Evolutionary conservation across 495 filamentous ascomycete species (phyloP).

Genomic region (Daldinia vernicosa): DNA sequence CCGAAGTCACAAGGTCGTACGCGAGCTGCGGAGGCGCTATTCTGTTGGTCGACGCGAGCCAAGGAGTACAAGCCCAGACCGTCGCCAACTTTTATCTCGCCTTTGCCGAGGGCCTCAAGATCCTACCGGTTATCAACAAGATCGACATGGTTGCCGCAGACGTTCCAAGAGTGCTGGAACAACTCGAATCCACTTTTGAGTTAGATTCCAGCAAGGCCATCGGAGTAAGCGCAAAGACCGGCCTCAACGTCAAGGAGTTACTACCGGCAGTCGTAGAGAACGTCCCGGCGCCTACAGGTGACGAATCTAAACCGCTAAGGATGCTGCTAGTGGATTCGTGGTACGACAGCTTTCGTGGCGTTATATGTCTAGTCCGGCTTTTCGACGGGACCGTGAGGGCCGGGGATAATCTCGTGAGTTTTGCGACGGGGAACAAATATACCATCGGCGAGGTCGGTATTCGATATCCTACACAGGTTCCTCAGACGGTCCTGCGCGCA

Average conservation of each 20-base stretch:
- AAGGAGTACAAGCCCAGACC: slow-evolving; percentile 92
- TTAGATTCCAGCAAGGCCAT: slow-evolving; percentile 83
- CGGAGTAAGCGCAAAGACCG: slow-evolving; percentile 92
- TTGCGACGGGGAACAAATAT: slow-evolving; percentile 87
- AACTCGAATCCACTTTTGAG: slow-evolving; percentile 87
- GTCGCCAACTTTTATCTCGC: slow-evolving; percentile 98
- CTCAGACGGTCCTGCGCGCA: slow-evolving; percentile 80
- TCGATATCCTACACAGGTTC: slow-evolving; percentile 88
- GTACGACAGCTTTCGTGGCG: slow-evolving; percentile 95
- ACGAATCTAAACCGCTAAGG: slow-evolving; percentile 72
- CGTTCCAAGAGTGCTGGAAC: slow-evolving; percentile 80
- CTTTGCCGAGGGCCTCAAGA: slow-evolving; percentile 84
- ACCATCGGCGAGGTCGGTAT: slow-evolving; percentile 96
- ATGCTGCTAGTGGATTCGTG: slow-evolving; percentile 95
- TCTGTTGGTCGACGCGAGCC: slow-evolving; percentile 90
- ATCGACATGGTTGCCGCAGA: slow-evolving; percentile 91
- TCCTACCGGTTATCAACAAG: slow-evolving; percentile 96
- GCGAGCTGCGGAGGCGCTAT: slow-evolving; percentile 94
- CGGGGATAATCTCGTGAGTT: slow-evolving; percentile 83
- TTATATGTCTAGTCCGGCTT: slow-evolving; percentile 88
- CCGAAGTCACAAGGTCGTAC: slow-evolving; percentile 94
- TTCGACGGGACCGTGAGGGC: slow-evolving; percentile 87
- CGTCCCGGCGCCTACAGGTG: slow-evolving; percentile 82
- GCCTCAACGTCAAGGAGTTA: slow-evolving; percentile 79
- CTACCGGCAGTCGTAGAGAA: slow-evolving; percentile 86